Evolutionary conservation across 1,139 yeast genomes (phyloP).

Genomic region (Candida neerlandica): DNA sequence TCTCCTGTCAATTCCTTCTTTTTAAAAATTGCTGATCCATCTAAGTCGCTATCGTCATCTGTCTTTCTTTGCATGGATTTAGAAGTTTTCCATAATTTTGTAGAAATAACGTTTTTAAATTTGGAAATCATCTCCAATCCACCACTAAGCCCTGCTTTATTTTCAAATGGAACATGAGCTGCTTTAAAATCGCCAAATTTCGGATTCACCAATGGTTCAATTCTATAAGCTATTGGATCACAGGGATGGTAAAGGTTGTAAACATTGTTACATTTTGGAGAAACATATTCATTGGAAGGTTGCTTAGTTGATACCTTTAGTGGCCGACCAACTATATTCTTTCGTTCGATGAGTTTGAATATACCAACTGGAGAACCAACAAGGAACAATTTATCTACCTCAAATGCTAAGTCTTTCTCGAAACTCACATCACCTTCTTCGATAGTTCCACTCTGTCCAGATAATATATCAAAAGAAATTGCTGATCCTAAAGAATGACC

Average conservation of each 20-base stretch:
- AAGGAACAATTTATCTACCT: slow-evolving; percentile 76
- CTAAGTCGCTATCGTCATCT: slow-evolving; percentile 14
- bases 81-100: slow-evolving; percentile 47
- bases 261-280: slow-evolving; percentile 60
- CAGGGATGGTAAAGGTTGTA: slow-evolving; percentile 86
- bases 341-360: slow-evolving; percentile 68
- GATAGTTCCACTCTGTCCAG: slow-evolving; percentile 50
- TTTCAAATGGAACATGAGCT: slow-evolving; percentile 56
- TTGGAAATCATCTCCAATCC: slow-evolving; percentile 41
- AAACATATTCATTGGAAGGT: slow-evolving; percentile 18
- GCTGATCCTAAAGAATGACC: slow-evolving; percentile 95
- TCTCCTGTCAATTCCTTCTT: slow-evolving; percentile 10
- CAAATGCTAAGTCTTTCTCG: slow-evolving; percentile 55
- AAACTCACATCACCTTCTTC: slow-evolving; percentile 22
- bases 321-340: slow-evolving; percentile 50
- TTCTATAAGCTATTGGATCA: slow-evolving; percentile 84
- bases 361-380: slow-evolving; percentile 92
- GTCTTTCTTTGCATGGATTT: slow-evolving; percentile 20
- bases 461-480: slow-evolving; percentile 75
- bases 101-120: slow-evolving; percentile 47
- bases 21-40: slow-evolving; percentile 18
- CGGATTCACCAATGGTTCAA: slow-evolving; percentile 75
- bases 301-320: slow-evolving; percentile 20
- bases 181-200: slow-evolving; percentile 60
- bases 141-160: slow-evolving; percentile 48